Percentiles rank a stretch among this genome's conserved stretches.
These are phyloP conservation scores for Psilocybe subaeruginosa DNA, from an alignment of 768 basidiomycete genomes.

Conservation along the genomic window DNA sequence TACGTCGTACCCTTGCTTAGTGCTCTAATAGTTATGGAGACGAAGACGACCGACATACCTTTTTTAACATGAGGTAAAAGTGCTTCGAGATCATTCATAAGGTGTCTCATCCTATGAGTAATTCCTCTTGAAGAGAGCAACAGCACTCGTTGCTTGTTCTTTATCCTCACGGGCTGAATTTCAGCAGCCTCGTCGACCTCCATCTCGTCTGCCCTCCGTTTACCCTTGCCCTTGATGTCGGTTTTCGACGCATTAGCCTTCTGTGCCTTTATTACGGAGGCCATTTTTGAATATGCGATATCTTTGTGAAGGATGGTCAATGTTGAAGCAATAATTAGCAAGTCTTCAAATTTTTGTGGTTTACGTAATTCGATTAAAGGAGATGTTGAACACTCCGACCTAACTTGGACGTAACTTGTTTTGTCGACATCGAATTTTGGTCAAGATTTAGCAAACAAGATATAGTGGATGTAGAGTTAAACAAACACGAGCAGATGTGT, in stretches of 20 bases:
- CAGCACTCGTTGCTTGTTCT: constrained; percentile 95
- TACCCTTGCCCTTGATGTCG: constrained; percentile 60
- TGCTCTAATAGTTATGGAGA: neutral
- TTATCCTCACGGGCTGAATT: constrained; percentile 44
- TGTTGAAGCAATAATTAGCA: neutral
- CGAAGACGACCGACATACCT: constrained; percentile 52
- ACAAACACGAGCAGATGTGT: no score
- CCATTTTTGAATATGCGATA: constrained; percentile 42
- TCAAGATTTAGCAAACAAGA: no score
- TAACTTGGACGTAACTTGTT: neutral
- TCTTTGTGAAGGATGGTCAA: neutral
- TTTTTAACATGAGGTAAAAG: constrained; percentile 96
- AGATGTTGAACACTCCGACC: neutral
- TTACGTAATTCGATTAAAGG: constrained; percentile 11
- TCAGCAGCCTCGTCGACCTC: constrained; percentile 38
- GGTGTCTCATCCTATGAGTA: constrained; percentile 94
- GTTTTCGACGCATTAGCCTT: constrained; percentile 56
- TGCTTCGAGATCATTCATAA: constrained; percentile 92
- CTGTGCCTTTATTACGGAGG: constrained; percentile 65
- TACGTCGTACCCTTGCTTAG: constrained; percentile 31
- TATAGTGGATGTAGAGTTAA: no score
- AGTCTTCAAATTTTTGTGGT: constrained; percentile 15
- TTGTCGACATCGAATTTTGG: no score
- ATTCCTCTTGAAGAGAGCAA: constrained; percentile 92
- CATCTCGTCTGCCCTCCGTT: constrained; percentile 63